A percentile compares a stretch with the other conserved stretches of the same genome.
Conservation (phyloP, 1,139 yeast genomes). For the Pneumocystis jirovecii region DNA sequence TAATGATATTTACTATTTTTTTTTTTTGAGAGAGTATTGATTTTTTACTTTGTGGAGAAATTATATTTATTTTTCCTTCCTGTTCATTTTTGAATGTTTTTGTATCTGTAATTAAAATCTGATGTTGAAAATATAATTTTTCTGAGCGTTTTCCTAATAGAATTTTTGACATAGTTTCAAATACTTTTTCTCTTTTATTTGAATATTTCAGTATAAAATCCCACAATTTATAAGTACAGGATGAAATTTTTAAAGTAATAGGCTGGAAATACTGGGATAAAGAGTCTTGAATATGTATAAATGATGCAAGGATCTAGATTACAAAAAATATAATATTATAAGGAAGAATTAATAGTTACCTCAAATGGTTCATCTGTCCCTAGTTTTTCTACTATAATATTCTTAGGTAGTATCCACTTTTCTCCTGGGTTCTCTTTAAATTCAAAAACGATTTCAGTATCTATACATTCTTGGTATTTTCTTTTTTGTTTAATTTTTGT, state of each 20-base stretch:
- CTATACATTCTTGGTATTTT: not conserved
- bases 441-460: not conserved
- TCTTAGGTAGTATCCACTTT: not conserved
- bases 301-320: not conserved
- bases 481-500: not conserved
- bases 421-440: not conserved
- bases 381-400: not conserved
- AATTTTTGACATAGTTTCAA: not conserved
- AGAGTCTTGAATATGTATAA: not conserved
- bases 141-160: not conserved
- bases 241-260: not conserved
- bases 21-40: not conserved
- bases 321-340: not conserved
- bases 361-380: not conserved
- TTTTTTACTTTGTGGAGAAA: not conserved
- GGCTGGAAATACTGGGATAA: not conserved
- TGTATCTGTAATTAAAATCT: not conserved
- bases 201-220: not conserved
- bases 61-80: not conserved
- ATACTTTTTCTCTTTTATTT: not conserved
- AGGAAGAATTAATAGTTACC: not conserved
- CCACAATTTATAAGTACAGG: not conserved
- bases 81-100: not conserved
- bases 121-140: not conserved
- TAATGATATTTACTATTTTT: not conserved